Conservation (phyloP, 352 stramenopile genomes). For the Phytophthora vignae region DNA sequence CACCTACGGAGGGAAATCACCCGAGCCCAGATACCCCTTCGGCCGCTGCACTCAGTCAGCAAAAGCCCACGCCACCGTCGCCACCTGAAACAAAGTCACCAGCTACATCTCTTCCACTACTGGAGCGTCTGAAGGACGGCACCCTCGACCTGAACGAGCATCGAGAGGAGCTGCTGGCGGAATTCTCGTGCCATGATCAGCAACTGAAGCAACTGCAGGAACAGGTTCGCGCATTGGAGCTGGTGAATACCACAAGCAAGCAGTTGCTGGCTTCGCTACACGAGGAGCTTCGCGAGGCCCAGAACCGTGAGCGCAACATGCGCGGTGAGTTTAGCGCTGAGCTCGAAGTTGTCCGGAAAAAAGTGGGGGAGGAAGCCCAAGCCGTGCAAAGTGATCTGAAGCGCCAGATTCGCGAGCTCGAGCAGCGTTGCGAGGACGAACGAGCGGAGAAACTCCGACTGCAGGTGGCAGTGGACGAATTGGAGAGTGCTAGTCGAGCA, state of each 20-base stretch:
- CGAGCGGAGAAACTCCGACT: conserved; percentile 39
- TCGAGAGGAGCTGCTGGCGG: conserved; percentile 45
- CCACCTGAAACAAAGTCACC: background rate
- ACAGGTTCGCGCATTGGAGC: conserved; percentile 42
- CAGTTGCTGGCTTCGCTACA: conserved; percentile 40
- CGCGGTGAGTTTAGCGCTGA: conserved; percentile 31
- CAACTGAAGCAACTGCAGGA: conserved; percentile 48
- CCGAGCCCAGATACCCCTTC: background rate
- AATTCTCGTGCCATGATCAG: conserved; percentile 55
- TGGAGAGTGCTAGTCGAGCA: conserved; percentile 39
- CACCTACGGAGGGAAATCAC: background rate
- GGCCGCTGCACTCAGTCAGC: background rate
- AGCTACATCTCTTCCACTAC: conserved; percentile 9
- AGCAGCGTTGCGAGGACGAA: conserved; percentile 33
- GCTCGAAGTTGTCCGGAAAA: conserved; percentile 30
- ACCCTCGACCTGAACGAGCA: conserved; percentile 27
- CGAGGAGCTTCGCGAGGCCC: conserved; percentile 36
- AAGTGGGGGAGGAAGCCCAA: conserved; percentile 23
- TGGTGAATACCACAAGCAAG: conserved; percentile 38
- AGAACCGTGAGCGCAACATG: conserved; percentile 32
- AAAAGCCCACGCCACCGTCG: background rate
- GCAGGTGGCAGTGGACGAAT: conserved; percentile 38
- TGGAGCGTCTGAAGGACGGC: conserved; percentile 17
- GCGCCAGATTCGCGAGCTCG: conserved; percentile 32
- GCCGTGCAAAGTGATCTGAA: conserved; percentile 30